A percentile compares a stretch with the other conserved stretches of the same genome.
Evolutionary conservation across 1,284 basidiomycete genomes (phyloP).

Genomic region (Apiotrichum brassicae): DNA sequence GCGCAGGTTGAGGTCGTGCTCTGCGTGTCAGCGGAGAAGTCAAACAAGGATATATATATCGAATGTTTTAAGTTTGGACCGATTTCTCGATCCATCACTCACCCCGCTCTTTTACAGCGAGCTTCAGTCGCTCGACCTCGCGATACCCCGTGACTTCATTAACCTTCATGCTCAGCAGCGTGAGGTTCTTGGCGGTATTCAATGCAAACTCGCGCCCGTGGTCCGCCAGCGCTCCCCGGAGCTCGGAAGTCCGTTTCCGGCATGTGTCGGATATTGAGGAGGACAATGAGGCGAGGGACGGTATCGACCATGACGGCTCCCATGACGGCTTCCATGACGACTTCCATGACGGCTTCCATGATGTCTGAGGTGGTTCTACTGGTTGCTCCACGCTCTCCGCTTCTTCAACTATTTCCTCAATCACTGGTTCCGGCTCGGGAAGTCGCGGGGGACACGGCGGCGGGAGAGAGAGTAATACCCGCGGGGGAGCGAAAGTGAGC

Average conservation of each 20-base stretch:
- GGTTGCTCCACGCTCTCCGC: no score
- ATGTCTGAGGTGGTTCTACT: no score
- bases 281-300: no score
- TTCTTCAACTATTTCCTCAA: no score
- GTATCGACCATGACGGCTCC: no score
- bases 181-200: slow-evolving; percentile 52
- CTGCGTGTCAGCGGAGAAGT: slow-evolving; percentile 25
- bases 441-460: no score
- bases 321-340: no score
- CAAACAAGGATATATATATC: not conserved
- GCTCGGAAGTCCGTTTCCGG: not conserved
- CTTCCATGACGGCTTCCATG: no score
- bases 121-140: slow-evolving; percentile 76
- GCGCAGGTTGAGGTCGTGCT: slow-evolving; percentile 29
- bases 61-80: no score
- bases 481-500: no score
- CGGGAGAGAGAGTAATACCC: no score
- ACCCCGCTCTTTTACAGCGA: slow-evolving; percentile 14
- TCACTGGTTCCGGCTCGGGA: no score
- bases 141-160: slow-evolving; percentile 85
- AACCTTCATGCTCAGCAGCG: slow-evolving; percentile 65
- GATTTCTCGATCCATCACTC: not conserved
- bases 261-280: slow-evolving; percentile 3
- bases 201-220: slow-evolving; percentile 13
- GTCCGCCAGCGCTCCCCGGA: not conserved